Evolutionary conservation across 768 basidiomycete species (phyloP).

Genomic region (Grammothele lineata): DNA sequence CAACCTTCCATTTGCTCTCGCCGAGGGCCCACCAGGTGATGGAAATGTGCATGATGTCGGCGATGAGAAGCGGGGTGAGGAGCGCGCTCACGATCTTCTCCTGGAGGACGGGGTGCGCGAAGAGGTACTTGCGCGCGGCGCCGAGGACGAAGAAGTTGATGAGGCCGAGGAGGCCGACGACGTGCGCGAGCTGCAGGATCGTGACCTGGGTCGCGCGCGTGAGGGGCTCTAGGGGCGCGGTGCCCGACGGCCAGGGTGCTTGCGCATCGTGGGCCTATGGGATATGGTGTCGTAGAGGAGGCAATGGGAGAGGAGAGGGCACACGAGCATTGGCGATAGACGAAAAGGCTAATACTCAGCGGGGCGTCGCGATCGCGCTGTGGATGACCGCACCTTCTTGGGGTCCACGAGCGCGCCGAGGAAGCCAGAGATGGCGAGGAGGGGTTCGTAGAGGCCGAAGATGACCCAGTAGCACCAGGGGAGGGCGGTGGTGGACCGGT

Average conservation of each 20-base stretch:
- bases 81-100: slow-evolving; percentile 66
- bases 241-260: slow-evolving; percentile 62
- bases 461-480: slow-evolving; percentile 70
- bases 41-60: slow-evolving; percentile 61
- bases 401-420: slow-evolving; percentile 65
- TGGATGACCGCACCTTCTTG: slow-evolving; percentile 44
- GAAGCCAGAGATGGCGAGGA: slow-evolving; percentile 59
- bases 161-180: slow-evolving; percentile 69
- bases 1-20: slow-evolving; percentile 59
- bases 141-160: slow-evolving; percentile 66
- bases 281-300: background rate
- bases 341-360: no score
- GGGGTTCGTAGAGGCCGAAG: slow-evolving; percentile 73
- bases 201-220: slow-evolving; percentile 66
- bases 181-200: slow-evolving; percentile 71
- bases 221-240: slow-evolving; percentile 43
- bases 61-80: slow-evolving; percentile 63
- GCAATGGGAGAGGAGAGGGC: background rate
- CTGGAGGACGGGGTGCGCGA: slow-evolving; percentile 56
- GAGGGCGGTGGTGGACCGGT: slow-evolving; percentile 55
- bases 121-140: slow-evolving; percentile 56
- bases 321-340: slow-evolving; percentile 5
- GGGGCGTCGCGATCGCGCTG: slow-evolving; percentile 2
- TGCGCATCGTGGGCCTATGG: slow-evolving; percentile 66
- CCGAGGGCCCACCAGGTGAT: slow-evolving; percentile 75